Conservation (phyloP, 2,329 filamentous ascomycete species). For the Diaporthe vexans region DNA sequence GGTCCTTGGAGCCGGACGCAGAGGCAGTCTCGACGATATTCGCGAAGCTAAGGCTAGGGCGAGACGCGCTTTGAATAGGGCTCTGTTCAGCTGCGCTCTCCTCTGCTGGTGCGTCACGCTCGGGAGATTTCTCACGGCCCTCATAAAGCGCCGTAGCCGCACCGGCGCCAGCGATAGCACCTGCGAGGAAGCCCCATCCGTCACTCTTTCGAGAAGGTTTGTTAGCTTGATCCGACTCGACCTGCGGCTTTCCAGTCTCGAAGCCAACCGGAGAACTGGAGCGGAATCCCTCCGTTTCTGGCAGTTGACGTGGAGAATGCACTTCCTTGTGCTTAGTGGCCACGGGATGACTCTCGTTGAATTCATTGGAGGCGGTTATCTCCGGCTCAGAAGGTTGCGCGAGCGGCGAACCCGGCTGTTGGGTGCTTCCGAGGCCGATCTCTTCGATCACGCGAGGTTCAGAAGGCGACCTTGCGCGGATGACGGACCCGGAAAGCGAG, state of each 20-base stretch:
- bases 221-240: not conserved
- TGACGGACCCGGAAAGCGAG: not conserved
- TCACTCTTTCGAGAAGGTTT: constrained; percentile 20
- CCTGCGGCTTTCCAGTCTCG: not conserved
- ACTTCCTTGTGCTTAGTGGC: not conserved
- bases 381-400: not conserved
- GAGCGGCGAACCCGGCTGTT: not conserved
- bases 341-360: not conserved
- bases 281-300: not conserved
- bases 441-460: not conserved
- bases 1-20: not conserved
- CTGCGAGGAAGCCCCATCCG: constrained; percentile 33
- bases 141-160: not conserved
- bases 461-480: not conserved
- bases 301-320: not conserved
- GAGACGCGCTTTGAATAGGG: not conserved
- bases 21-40: not conserved
- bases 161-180: constrained; percentile 28
- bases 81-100: not conserved
- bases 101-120: not conserved
- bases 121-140: not conserved
- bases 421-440: not conserved
- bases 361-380: not conserved
- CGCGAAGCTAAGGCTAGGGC: not conserved
- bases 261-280: not conserved